Conservation (phyloP, 805 yeast species). For the Sugiyamaella marilandica region DNA sequence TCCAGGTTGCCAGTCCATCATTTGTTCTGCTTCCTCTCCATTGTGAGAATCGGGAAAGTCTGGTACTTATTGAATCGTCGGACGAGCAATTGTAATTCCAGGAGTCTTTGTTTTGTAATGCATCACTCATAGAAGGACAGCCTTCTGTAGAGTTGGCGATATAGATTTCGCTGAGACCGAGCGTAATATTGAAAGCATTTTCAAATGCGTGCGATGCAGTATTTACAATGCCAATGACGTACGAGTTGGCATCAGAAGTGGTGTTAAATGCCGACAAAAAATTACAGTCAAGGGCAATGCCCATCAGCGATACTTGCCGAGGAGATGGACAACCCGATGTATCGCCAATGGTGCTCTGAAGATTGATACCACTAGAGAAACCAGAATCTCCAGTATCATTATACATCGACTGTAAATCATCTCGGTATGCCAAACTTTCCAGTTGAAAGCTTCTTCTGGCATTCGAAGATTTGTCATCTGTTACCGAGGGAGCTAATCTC, state of each 20-base stretch:
- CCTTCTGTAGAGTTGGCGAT: constrained; percentile 23
- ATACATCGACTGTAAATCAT: constrained; percentile 2
- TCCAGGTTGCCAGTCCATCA: constrained; percentile 36
- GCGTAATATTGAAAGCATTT: constrained; percentile 32
- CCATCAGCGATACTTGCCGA: constrained; percentile 33
- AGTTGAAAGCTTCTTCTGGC: background rate
- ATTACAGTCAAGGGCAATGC: constrained; percentile 36
- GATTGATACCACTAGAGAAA: constrained; percentile 24
- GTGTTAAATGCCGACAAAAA: constrained; percentile 28
- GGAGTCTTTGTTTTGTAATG: constrained; percentile 8
- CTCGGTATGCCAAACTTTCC: background rate
- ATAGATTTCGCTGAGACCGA: constrained; percentile 31
- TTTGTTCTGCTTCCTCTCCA: constrained; percentile 31
- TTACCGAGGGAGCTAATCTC: constrained; percentile 7
- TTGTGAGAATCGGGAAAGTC: constrained; percentile 28
- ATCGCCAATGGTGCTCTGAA: constrained; percentile 27
- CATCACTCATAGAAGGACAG: constrained; percentile 22
- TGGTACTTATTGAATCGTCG: constrained; percentile 22
- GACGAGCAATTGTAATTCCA: constrained; percentile 31
- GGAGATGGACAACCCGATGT: constrained; percentile 31
- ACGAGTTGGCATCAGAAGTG: constrained; percentile 25
- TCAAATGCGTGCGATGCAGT: constrained; percentile 34
- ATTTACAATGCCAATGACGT: constrained; percentile 31
- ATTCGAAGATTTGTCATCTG: background rate
- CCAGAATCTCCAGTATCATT: constrained; percentile 27